A percentile compares a stretch with the other conserved stretches of the same genome.
Evolutionary conservation across 2,329 filamentous ascomycete genomes (phyloP).

Genomic region (Graphium sp.): DNA sequence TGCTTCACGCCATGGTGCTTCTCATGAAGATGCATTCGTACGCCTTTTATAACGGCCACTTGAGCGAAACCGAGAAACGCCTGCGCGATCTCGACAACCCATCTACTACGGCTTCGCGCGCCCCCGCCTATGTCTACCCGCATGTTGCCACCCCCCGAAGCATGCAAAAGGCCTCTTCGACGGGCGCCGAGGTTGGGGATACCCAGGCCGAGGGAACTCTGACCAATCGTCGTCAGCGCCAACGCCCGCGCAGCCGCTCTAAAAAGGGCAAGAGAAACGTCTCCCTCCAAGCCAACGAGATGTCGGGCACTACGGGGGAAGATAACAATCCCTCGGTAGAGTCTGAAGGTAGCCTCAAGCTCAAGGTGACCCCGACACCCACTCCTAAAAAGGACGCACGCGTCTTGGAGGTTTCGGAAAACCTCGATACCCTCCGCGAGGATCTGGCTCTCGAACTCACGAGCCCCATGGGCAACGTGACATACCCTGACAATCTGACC

Average conservation of each 20-base stretch:
- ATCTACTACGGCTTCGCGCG: slow-evolving; percentile 40
- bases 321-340: no score
- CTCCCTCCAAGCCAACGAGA: no score
- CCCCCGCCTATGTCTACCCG: slow-evolving; percentile 60
- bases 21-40: slow-evolving; percentile 99
- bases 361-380: slow-evolving; percentile 6
- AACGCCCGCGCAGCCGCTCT: slow-evolving; percentile 10
- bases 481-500: slow-evolving; percentile 80
- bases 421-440: slow-evolving; percentile 57
- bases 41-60: slow-evolving; percentile 92
- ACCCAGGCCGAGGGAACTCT: no score
- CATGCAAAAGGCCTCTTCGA: no score
- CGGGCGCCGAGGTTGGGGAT: no score
- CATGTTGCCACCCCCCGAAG: neutral
- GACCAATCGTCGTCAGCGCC: no score
- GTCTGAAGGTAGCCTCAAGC: no score
- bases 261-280: no score
- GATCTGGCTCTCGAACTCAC: slow-evolving; percentile 83
- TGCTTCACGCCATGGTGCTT: slow-evolving; percentile 75
- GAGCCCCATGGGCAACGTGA: slow-evolving; percentile 75
- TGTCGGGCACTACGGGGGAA: no score
- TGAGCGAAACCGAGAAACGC: slow-evolving; percentile 72
- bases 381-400: slow-evolving; percentile 8
- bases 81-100: slow-evolving; percentile 67
- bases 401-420: slow-evolving; percentile 21